These are phyloP conservation scores for Cytospora schulzeri DNA, from an alignment of 2,329 filamentous ascomycete species.

Conservation along the genomic window DNA sequence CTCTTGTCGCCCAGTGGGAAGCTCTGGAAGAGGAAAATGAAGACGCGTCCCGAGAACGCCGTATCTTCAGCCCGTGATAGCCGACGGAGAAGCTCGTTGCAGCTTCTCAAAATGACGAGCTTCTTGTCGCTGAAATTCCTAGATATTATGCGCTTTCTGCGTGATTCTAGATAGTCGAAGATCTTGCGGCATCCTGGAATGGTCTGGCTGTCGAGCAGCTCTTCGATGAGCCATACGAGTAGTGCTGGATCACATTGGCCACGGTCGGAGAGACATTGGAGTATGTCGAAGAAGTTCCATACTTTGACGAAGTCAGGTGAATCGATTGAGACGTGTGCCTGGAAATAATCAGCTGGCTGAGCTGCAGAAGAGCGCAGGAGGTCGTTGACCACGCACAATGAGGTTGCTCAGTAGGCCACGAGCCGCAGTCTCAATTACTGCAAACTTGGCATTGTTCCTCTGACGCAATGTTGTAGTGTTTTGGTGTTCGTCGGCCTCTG, in stretches of 20 bases:
- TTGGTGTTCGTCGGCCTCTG: constrained; percentile 39
- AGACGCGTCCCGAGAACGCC: constrained; percentile 94
- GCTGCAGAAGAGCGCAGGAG: constrained; percentile 24
- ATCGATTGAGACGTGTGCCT: constrained; percentile 77
- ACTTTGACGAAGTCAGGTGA: constrained; percentile 78
- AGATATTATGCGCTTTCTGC: constrained; percentile 83
- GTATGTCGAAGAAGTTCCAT: constrained; percentile 91
- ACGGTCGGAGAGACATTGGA: constrained; percentile 84
- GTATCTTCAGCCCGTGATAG: constrained; percentile 96
- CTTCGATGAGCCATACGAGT: constrained; percentile 88
- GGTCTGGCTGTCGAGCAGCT: constrained; percentile 93
- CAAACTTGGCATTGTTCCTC: constrained; percentile 57
- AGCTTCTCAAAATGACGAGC: constrained; percentile 86
- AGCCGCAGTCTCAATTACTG: constrained; percentile 80
- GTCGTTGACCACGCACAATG: constrained; percentile 59
- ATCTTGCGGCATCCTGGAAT: constrained; percentile 88
- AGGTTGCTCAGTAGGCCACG: constrained; percentile 78
- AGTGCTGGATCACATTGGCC: constrained; percentile 77
- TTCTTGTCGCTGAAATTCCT: constrained; percentile 81
- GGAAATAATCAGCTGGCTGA: constrained; percentile 37
- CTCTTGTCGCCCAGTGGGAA: constrained; percentile 96
- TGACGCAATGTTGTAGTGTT: constrained; percentile 30
- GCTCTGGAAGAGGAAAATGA: constrained; percentile 98
- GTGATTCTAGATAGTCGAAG: constrained; percentile 93
- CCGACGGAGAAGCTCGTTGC: constrained; percentile 91